Percentiles rank a stretch among this genome's conserved stretches.
These are phyloP conservation scores for Crithidia sp. DNA, from an alignment of 208 protist genomes.

Conservation along the genomic window DNA sequence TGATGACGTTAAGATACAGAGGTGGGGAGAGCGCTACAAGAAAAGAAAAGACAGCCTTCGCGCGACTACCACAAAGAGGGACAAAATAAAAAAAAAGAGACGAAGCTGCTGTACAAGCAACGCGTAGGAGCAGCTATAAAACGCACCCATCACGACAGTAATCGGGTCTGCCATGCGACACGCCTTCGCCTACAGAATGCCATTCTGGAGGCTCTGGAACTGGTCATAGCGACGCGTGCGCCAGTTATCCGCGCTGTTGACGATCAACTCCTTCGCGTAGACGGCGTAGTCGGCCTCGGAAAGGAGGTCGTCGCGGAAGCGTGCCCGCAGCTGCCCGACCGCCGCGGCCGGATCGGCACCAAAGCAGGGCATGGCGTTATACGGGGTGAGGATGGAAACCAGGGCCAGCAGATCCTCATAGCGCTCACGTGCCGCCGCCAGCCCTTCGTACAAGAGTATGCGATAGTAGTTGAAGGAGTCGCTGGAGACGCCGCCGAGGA, in stretches of 20 bases:
- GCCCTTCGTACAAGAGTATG: slow-evolving; percentile 84
- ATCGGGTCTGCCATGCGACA: not conserved
- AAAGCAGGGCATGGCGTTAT: slow-evolving; percentile 92
- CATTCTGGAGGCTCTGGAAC: slow-evolving; percentile 93
- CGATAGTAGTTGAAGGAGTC: slow-evolving; percentile 91
- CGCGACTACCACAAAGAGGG: too few species aligned
- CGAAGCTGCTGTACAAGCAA: not conserved
- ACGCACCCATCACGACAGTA: too few species aligned
- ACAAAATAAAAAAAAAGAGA: slow-evolving; percentile 1
- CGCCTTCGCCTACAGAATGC: slow-evolving; percentile 63
- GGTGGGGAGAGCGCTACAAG: not conserved
- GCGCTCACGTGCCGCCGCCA: slow-evolving; percentile 74
- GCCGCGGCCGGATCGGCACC: slow-evolving; percentile 56
- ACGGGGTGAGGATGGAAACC: slow-evolving; percentile 85
- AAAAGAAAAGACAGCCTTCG: not conserved
- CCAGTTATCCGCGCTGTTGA: slow-evolving; percentile 93
- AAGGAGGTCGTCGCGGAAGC: slow-evolving; percentile 84
- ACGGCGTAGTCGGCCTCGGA: slow-evolving; percentile 87
- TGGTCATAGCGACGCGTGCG: slow-evolving; percentile 91
- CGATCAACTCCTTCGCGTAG: slow-evolving; percentile 87
- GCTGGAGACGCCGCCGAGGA: slow-evolving; percentile 83
- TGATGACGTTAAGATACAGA: not conserved
- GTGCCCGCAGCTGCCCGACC: slow-evolving; percentile 74
- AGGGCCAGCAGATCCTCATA: slow-evolving; percentile 84
- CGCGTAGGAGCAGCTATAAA: too few species aligned